Percentiles rank a stretch among this genome's conserved stretches.
Conservation (phyloP, 2,329 filamentous ascomycete species). For the Orbilia oligospora region DNA sequence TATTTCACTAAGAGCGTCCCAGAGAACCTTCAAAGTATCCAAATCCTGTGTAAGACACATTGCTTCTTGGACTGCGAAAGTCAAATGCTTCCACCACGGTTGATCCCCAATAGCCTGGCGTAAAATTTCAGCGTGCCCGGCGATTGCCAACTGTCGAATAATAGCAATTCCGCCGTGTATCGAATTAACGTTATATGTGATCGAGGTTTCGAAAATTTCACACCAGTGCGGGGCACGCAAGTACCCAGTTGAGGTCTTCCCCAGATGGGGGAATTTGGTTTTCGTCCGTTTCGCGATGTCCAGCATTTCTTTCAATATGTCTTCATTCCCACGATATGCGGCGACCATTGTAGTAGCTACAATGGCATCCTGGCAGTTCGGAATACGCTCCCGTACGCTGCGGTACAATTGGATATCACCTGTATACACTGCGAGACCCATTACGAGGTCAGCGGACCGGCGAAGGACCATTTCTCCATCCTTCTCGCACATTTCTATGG, state of each 20-base stretch:
- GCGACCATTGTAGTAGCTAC: slow-evolving; percentile 14
- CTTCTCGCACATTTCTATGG: background rate
- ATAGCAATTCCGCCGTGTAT: background rate
- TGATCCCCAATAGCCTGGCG: background rate
- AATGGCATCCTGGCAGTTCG: background rate
- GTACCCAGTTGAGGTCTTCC: slow-evolving; percentile 12
- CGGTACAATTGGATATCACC: slow-evolving; percentile 18
- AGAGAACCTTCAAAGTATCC: slow-evolving; percentile 23
- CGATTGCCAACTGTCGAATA: slow-evolving; percentile 4
- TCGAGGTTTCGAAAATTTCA: slow-evolving; percentile 12
- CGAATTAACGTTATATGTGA: slow-evolving; percentile 21
- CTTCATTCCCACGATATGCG: slow-evolving; percentile 28
- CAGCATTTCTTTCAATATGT: slow-evolving; percentile 15
- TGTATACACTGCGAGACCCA: slow-evolving; percentile 33
- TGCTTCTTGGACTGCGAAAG: background rate
- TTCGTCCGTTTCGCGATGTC: slow-evolving; percentile 6
- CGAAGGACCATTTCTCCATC: slow-evolving; percentile 4
- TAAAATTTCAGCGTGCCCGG: slow-evolving; percentile 9
- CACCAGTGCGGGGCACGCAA: slow-evolving; percentile 18
- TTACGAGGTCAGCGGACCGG: slow-evolving; percentile 16
- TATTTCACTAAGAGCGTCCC: background rate
- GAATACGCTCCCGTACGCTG: background rate
- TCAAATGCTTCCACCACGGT: slow-evolving; percentile 3
- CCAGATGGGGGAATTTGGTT: slow-evolving; percentile 21
- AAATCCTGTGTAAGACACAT: slow-evolving; percentile 3